Evolutionary conservation across 2,329 filamentous ascomycete species (phyloP).

Genomic region (Botryotinia narcissicola): DNA sequence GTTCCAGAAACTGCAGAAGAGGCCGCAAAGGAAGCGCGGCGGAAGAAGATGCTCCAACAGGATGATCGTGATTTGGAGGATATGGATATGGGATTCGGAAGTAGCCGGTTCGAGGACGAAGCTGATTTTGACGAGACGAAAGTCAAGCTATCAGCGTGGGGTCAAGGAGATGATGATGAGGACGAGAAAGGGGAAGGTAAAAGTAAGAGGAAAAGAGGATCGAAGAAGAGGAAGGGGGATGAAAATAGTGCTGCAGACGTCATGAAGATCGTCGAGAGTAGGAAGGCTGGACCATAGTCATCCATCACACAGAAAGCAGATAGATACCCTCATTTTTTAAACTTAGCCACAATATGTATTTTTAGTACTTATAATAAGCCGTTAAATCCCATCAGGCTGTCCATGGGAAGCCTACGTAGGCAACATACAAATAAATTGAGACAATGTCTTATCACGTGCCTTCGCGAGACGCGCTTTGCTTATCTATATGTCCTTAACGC

Average conservation of each 20-base stretch:
- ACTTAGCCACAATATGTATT: background rate
- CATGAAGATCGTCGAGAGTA: constrained; percentile 67
- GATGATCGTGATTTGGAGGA: constrained; percentile 82
- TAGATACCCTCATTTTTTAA: background rate
- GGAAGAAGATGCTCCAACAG: constrained; percentile 70
- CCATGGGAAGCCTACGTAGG: no score
- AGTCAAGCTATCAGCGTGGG: constrained; percentile 68
- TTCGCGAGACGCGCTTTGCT: background rate
- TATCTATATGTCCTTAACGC: background rate
- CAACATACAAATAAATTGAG: background rate
- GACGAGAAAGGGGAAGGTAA: constrained; percentile 45
- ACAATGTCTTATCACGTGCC: background rate
- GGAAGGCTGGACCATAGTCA: constrained; percentile 26
- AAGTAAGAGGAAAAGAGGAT: constrained; percentile 64
- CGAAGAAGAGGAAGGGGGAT: constrained; percentile 76
- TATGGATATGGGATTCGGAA: constrained; percentile 92
- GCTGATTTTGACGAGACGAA: constrained; percentile 71
- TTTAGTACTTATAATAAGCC: background rate
- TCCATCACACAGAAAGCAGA: background rate
- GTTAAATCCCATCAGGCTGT: background rate
- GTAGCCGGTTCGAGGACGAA: constrained; percentile 81
- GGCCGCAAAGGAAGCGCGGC: constrained; percentile 62
- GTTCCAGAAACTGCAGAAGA: constrained; percentile 45
- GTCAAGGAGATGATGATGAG: constrained; percentile 50
- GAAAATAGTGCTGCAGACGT: constrained; percentile 78